Base-by-base conservation (phyloP, 1,139 yeast species). In the Protomyces inouyei region DNA sequence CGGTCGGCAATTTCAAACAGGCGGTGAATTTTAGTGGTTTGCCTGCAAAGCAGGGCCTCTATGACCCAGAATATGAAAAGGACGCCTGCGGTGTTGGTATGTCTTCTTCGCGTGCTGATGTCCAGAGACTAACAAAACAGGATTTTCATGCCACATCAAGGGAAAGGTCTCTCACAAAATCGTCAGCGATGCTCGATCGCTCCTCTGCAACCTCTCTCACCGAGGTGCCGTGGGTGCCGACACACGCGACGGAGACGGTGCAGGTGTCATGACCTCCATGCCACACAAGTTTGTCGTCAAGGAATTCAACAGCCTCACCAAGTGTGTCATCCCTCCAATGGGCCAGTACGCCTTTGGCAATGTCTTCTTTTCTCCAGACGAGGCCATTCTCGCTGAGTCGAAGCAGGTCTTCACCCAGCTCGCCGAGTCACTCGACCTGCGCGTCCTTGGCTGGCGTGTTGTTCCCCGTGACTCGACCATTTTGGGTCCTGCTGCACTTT, bases 221-320 rank as follows among this genome's bases (percentile, higher is more conserved):
- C 85, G 98, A 79, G 98, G 98, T 74, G 98, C 98, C 57, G 97
- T 92, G 68, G 88, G 90, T 40, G 85, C 95, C 56, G 96, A 91
- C 74, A 96, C 98, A 36, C 85, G 92, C 72, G 97, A 93, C 74
- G 98, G 98, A 77, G 98, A 93, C 75, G 98, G 98, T 77, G 98
- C 98, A 52, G 98, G 98, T 76, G 91, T 93, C 68, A 84, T 93
- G 83, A 84, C 95, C 61, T 87, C 96, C 53, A 85, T 93, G 69
- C 97, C 98, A 52, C 97, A 92, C 78, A 85, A 82, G 70, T 89
- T 93, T 75, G 85, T 93, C 79, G 77, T 77, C 68, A 84, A 93
- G 75, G 98, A 93, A 77, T 92, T 92, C 76, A 83, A 84, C 54
- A 53, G 51, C 40, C 18, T 54, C 55, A 60, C 64, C 46, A 53